These are phyloP conservation scores for Torulaspora globosa DNA, from an alignment of 1,139 yeast genomes.

Conservation along the genomic window DNA sequence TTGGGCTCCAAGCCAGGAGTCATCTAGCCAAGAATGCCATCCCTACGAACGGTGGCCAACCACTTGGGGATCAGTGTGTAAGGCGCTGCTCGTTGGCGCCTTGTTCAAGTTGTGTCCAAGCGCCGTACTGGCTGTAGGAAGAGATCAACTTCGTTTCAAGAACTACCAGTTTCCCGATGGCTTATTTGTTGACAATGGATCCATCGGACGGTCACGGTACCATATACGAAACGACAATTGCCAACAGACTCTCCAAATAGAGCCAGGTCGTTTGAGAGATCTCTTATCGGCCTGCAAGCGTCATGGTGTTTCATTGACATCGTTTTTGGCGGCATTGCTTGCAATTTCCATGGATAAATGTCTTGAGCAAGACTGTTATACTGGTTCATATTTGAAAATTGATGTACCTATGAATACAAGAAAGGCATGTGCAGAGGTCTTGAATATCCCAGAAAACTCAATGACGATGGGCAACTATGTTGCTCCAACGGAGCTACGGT, in stretches of 20 bases:
- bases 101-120: constrained; percentile 17
- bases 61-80: constrained; percentile 8
- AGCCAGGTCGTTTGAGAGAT: constrained; percentile 14
- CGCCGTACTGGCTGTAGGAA: constrained; percentile 9
- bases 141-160: constrained; percentile 19
- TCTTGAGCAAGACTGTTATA: constrained; percentile 3
- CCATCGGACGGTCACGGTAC: background rate
- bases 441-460: constrained; percentile 12
- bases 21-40: constrained; percentile 4
- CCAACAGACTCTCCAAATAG: constrained; percentile 18
- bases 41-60: constrained; percentile 12
- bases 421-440: constrained; percentile 12
- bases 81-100: constrained; percentile 15
- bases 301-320: constrained; percentile 26
- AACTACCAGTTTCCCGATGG: constrained; percentile 21
- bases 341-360: constrained; percentile 14
- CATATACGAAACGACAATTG: constrained; percentile 24
- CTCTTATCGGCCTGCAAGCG: constrained; percentile 22
- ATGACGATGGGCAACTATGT: constrained; percentile 28
- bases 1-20: constrained; percentile 2
- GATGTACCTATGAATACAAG: constrained; percentile 33
- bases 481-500: constrained; percentile 17
- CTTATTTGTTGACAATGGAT: constrained; percentile 9
- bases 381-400: constrained; percentile 23
- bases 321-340: constrained; percentile 24